These are phyloP conservation scores for Pythium grandisporangium DNA, from an alignment of 352 stramenopile genomes.

Conservation along the genomic window DNA sequence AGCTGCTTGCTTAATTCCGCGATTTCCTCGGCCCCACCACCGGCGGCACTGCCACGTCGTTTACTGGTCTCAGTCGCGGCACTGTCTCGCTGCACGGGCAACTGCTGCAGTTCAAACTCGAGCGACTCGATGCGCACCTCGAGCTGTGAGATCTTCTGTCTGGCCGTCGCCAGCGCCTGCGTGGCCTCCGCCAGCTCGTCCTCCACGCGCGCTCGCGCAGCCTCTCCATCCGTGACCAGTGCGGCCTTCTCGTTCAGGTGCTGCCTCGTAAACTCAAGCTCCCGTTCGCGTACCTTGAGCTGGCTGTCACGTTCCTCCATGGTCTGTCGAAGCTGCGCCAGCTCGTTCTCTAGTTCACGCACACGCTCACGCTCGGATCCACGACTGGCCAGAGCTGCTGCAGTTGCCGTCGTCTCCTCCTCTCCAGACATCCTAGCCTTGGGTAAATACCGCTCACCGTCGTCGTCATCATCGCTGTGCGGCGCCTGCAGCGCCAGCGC, in stretches of 20 bases:
- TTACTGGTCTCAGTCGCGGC: slow-evolving; percentile 17
- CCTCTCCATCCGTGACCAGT: slow-evolving; percentile 3
- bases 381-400: slow-evolving; percentile 10
- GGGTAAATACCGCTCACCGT: no score
- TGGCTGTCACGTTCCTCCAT: slow-evolving; percentile 10
- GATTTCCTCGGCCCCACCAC: slow-evolving; percentile 25
- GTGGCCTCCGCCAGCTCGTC: slow-evolving; percentile 16
- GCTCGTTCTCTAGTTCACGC: neutral
- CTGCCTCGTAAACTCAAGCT: slow-evolving; percentile 16
- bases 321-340: neutral
- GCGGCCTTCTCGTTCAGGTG: slow-evolving; percentile 14
- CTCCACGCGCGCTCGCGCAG: slow-evolving; percentile 9
- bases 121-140: slow-evolving; percentile 32
- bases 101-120: slow-evolving; percentile 11
- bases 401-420: no score
- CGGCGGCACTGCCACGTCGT: no score
- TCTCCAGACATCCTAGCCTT: no score
- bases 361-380: no score
- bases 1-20: slow-evolving; percentile 63
- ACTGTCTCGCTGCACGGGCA: slow-evolving; percentile 10
- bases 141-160: slow-evolving; percentile 20
- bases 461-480: slow-evolving; percentile 1
- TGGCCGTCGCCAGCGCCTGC: slow-evolving; percentile 18
- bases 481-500: slow-evolving; percentile 17
- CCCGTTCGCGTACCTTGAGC: slow-evolving; percentile 17